A percentile compares a stretch with the other conserved stretches of the same genome.
Evolutionary conservation across 805 yeast genomes (phyloP).

Genomic region (Nakazawaea wyomingensis): DNA sequence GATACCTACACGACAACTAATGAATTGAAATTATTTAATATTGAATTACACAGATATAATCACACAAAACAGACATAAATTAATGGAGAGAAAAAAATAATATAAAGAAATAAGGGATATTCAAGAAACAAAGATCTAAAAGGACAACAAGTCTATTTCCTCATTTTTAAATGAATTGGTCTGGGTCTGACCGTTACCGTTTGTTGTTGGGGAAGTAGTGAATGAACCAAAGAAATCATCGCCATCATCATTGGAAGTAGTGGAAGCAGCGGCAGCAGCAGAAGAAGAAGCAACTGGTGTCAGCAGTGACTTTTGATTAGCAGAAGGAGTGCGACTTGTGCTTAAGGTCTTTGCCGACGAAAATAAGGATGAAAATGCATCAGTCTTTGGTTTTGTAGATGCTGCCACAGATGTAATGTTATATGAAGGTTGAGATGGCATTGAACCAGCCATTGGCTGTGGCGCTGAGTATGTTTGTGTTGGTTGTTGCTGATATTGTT

Average conservation of each 20-base stretch:
- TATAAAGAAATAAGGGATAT: too few species aligned
- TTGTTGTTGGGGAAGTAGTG: constrained; percentile 17
- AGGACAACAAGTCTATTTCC: constrained; percentile 47
- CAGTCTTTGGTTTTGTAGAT: constrained; percentile 40
- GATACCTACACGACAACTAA: too few species aligned
- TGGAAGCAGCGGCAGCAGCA: constrained; percentile 16
- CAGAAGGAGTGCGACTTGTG: constrained; percentile 3
- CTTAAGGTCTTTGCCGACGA: constrained; percentile 52
- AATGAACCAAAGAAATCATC: constrained; percentile 31
- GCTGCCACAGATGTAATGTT: constrained; percentile 17
- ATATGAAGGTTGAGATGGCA: constrained; percentile 16
- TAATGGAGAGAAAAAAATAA: not conserved
- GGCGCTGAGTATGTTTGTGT: constrained; percentile 8
- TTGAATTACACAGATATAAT: too few species aligned
- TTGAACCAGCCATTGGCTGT: constrained; percentile 12
- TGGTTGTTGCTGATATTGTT: constrained; percentile 15
- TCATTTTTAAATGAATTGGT: constrained; percentile 21
- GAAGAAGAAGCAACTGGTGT: constrained; percentile 16
- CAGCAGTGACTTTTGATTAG: constrained; percentile 9
- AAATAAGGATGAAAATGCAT: constrained; percentile 70
- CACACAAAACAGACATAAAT: too few species aligned
- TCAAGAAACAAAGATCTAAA: constrained; percentile 27
- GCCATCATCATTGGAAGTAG: constrained; percentile 14
- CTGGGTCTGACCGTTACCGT: constrained; percentile 11
- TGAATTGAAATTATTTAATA: too few species aligned